Conservation (phyloP, 2,329 filamentous ascomycete species). For the Lecanicillium sp. region DNA sequence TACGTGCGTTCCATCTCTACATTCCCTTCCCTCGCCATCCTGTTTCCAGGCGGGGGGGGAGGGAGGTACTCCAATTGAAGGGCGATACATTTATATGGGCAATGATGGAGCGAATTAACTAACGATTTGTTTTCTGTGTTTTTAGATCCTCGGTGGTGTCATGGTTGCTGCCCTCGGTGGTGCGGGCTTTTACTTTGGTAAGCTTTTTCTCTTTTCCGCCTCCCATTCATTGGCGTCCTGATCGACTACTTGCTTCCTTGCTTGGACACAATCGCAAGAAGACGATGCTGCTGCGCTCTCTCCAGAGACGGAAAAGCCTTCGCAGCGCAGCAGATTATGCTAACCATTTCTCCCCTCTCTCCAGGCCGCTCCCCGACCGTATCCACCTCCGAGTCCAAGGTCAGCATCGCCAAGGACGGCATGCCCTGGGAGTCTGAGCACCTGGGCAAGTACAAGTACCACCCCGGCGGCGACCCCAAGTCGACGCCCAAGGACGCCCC, state of each 20-base stretch:
- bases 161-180: slow-evolving; percentile 85
- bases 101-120: no score
- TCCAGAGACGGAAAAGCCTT: no score
- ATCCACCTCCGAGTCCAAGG: slow-evolving; percentile 70
- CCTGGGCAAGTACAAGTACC: slow-evolving; percentile 64
- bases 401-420: slow-evolving; percentile 65
- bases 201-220: slow-evolving; percentile 12
- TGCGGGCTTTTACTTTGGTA: slow-evolving; percentile 86
- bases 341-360: slow-evolving; percentile 1
- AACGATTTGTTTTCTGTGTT: no score
- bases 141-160: slow-evolving; percentile 79
- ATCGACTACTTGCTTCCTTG: no score
- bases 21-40: slow-evolving; percentile 9
- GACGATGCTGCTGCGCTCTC: no score
- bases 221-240: no score
- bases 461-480: slow-evolving; percentile 75
- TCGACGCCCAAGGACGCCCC: slow-evolving; percentile 79
- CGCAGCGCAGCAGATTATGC: no score
- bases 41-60: no score
- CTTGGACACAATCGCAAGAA: no score
- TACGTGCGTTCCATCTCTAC: slow-evolving; percentile 34
- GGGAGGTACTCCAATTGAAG: no score
- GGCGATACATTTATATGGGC: no score
- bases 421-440: slow-evolving; percentile 85
- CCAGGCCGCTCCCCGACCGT: slow-evolving; percentile 76